These are phyloP conservation scores for Candida lessepsii DNA, from an alignment of 805 yeast species.

Conservation along the genomic window DNA sequence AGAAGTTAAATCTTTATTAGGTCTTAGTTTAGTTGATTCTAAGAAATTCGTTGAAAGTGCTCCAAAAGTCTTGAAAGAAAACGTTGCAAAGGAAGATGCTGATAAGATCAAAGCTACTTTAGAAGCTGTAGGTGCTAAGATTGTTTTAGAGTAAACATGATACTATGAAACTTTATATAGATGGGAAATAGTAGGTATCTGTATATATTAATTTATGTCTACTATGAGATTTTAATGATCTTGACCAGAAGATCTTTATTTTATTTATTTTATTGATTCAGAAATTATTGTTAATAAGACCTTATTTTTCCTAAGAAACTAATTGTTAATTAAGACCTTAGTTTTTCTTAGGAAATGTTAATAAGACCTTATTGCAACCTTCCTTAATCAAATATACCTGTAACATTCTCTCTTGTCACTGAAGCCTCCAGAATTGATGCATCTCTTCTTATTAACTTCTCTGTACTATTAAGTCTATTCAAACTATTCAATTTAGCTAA, in stretches of 20 bases:
- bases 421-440: conserved; percentile 8
- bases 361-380: too few relatives aligned
- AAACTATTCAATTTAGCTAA: neutral
- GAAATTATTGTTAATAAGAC: too few relatives aligned
- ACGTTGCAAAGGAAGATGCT: conserved; percentile 96
- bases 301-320: too few relatives aligned
- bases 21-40: conserved; percentile 91
- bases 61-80: conserved; percentile 93
- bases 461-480: conserved; percentile 1
- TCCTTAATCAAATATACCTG: conserved; percentile 3
- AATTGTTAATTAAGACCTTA: too few relatives aligned
- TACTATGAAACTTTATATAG: too few relatives aligned
- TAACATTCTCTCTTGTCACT: conserved; percentile 8
- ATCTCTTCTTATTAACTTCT: neutral
- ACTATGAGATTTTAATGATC: conserved; percentile 3
- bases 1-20: conserved; percentile 90
- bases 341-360: too few relatives aligned
- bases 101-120: conserved; percentile 91
- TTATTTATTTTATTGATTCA: too few relatives aligned
- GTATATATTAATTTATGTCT: conserved; percentile 10
- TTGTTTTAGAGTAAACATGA: conserved; percentile 84
- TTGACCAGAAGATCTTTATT: too few relatives aligned
- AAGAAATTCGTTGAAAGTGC: conserved; percentile 98
- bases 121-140: conserved; percentile 95
- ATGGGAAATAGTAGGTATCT: conserved; percentile 4